A percentile compares a stretch with the other conserved stretches of the same genome.
phyloP scores from a whole-genome alignment of 345 rosid species.

The Mercurialis annua region DNA sequence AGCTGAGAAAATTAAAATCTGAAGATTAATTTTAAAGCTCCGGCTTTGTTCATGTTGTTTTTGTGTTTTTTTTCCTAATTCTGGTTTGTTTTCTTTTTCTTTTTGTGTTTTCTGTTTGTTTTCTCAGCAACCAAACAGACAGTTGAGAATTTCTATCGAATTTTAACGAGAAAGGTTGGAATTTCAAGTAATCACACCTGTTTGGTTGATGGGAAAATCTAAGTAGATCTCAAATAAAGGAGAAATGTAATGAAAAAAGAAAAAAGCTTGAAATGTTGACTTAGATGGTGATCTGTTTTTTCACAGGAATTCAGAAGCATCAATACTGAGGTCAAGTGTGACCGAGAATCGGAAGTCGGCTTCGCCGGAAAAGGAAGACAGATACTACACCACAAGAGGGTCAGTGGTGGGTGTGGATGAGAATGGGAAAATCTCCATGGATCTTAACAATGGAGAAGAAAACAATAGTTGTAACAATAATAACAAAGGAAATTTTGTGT shows the following conservation, averaged over 20 bases:
- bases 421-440: constrained; percentile 40
- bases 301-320: constrained; percentile 55
- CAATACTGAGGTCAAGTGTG: constrained; percentile 29
- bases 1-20: not conserved
- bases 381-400: constrained; percentile 59
- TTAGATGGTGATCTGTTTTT: constrained; percentile 9
- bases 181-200: constrained; percentile 10
- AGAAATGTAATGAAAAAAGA: not conserved
- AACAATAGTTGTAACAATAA: too few relatives aligned
- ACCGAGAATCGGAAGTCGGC: constrained; percentile 39
- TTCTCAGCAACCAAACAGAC: constrained; percentile 17
- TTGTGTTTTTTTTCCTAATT: not conserved
- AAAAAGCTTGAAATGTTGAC: not conserved
- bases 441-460: constrained; percentile 44
- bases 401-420: constrained; percentile 43
- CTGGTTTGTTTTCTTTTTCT: not conserved
- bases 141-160: constrained; percentile 12
- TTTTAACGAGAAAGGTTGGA: constrained; percentile 3
- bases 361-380: constrained; percentile 60
- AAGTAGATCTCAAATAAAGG: constrained; percentile 11
- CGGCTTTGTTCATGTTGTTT: not conserved
- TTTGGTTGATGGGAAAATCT: constrained; percentile 29
- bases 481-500: constrained; percentile 30
- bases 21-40: not conserved
- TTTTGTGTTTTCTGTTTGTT: too few relatives aligned